A percentile compares a stretch with the other conserved stretches of the same genome.
Evolutionary conservation across 1,284 basidiomycete species (phyloP).

Genomic region (Schizophyllum amplum): DNA sequence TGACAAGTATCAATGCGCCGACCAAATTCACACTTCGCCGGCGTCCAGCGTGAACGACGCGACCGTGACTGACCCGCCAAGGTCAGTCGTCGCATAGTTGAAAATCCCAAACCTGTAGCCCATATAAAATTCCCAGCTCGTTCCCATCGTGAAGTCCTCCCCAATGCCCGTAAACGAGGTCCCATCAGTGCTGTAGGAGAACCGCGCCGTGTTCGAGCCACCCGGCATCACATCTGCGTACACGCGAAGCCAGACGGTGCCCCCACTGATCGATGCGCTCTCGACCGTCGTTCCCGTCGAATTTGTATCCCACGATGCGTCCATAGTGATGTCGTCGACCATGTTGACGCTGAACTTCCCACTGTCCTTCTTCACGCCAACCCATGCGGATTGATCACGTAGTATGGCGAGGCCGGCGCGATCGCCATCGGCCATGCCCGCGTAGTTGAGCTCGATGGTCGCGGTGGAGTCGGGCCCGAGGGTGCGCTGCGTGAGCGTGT

Average conservation of each 20-base stretch:
- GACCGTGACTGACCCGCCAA: slow-evolving; percentile 15
- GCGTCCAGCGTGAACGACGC: slow-evolving; percentile 1
- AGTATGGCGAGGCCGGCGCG: slow-evolving; percentile 18
- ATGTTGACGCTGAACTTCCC: slow-evolving; percentile 11
- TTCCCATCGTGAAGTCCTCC: slow-evolving; percentile 14
- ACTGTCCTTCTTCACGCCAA: slow-evolving; percentile 15
- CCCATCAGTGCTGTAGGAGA: slow-evolving; percentile 15
- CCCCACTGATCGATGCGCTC: slow-evolving; percentile 12
- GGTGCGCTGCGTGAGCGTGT: slow-evolving; percentile 20
- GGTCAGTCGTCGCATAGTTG: slow-evolving; percentile 18
- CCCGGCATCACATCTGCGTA: slow-evolving; percentile 15
- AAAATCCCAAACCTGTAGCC: slow-evolving; percentile 21
- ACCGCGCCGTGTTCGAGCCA: slow-evolving; percentile 9
- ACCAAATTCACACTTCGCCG: background rate
- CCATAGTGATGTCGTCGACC: slow-evolving; percentile 17
- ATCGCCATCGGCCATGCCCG: slow-evolving; percentile 17
- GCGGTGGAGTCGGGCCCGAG: slow-evolving; percentile 18
- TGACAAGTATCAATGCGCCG: no score
- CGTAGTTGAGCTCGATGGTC: slow-evolving; percentile 17
- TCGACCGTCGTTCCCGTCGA: slow-evolving; percentile 14
- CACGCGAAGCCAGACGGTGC: slow-evolving; percentile 17
- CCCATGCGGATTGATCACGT: slow-evolving; percentile 18
- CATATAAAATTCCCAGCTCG: slow-evolving; percentile 18
- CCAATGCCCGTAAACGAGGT: slow-evolving; percentile 11
- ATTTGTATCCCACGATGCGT: slow-evolving; percentile 14